Percentiles rank a stretch among this genome's conserved stretches.
Conservation (phyloP, 306 rosid species). For the Heteromeles arbutifolia region DNA sequence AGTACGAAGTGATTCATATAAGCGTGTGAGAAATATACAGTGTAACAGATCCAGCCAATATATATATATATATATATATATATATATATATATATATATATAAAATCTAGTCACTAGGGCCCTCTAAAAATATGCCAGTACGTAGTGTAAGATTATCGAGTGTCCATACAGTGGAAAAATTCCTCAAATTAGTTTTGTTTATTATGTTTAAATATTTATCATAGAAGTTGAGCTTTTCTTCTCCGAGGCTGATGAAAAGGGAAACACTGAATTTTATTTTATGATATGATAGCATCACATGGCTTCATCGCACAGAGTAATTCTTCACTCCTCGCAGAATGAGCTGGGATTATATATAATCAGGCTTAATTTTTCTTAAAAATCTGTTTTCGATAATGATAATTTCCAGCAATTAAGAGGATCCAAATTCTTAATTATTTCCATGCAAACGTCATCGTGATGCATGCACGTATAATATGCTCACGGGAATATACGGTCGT, state of each 20-base stretch:
- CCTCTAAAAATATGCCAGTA: neutral
- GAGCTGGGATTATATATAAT: neutral
- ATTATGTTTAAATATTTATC: neutral
- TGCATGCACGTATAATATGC: slow-evolving; percentile 1
- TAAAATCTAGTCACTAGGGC: neutral
- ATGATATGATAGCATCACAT: neutral
- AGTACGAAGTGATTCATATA: accelerated
- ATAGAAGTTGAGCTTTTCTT: slow-evolving; percentile 15
- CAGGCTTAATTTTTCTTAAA: neutral
- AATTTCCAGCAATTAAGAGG: neutral
- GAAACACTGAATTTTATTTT: slow-evolving; percentile 12
- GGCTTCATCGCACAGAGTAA: neutral
- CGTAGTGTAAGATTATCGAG: neutral
- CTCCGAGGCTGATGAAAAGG: slow-evolving; percentile 13
- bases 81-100: neutral
- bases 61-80: slow-evolving; percentile 27
- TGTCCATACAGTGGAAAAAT: neutral
- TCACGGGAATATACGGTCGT: neutral
- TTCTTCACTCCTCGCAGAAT: neutral
- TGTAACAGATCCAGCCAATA: neutral
- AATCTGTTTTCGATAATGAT: neutral
- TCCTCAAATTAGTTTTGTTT: neutral
- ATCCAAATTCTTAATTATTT: neutral
- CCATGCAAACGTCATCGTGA: neutral
- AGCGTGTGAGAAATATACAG: no score